Evolutionary conservation across 2,329 filamentous ascomycete species (phyloP).

Genomic region (Colletotrichum scovillei): DNA sequence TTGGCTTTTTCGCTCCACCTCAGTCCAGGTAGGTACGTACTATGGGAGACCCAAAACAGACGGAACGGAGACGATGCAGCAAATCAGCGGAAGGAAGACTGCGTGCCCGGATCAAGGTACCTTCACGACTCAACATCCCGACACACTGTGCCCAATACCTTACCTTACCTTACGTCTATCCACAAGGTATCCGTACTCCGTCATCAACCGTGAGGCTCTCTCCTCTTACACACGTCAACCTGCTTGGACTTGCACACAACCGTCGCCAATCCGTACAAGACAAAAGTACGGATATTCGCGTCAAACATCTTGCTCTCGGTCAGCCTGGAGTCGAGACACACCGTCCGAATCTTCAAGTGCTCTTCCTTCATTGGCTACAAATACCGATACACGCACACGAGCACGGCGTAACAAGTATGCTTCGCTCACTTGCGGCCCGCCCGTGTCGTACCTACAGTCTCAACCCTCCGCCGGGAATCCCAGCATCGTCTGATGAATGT

Average conservation of each 20-base stretch:
- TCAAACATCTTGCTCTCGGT: background rate
- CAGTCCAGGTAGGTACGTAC: too few relatives aligned
- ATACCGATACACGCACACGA: background rate
- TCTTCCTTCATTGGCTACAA: background rate
- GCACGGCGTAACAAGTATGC: background rate
- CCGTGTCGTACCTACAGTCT: conserved; percentile 16
- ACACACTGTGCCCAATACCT: background rate
- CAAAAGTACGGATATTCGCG: background rate
- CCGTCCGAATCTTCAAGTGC: background rate
- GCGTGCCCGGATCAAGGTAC: background rate
- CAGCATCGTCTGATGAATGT: conserved; percentile 17
- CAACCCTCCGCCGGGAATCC: conserved; percentile 10
- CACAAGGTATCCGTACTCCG: too few relatives aligned
- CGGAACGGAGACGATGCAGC: background rate
- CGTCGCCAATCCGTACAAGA: background rate
- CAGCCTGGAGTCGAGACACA: background rate
- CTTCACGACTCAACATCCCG: background rate
- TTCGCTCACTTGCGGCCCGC: background rate
- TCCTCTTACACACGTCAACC: background rate
- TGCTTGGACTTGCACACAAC: background rate
- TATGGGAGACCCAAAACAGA: background rate
- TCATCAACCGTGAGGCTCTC: background rate
- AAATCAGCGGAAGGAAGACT: background rate
- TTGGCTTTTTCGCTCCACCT: too few relatives aligned
- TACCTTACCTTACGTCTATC: too few relatives aligned